Evolutionary conservation across 768 basidiomycete species (phyloP), one percentile per base, ranked within the genome.

Genomic region (Leccinum olivaceopallidum): DNA sequence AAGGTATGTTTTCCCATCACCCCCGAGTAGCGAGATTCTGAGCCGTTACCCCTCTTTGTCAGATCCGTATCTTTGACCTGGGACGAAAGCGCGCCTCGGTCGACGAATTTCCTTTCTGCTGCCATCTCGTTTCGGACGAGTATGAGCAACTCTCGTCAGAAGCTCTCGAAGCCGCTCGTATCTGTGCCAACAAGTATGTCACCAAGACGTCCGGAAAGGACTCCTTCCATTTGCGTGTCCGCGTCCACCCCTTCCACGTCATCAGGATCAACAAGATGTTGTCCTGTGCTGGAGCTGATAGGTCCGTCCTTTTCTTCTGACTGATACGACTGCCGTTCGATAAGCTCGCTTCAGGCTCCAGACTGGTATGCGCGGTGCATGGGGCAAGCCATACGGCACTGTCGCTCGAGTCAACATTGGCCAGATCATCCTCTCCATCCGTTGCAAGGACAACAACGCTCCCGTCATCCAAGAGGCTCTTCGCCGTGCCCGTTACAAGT

Each of bases 221-320:
- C 70, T 92, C 95, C 5, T 98, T 99, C 95, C 96, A 99, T 76
- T 76, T 98, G 77, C 87, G 96, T 67, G 94, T 99, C 69, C 91
- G 95, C 62, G 93, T 92, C 60, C 96, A 99, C 81, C 97, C 96
- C 48, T 97, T 90, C 93, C 97, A 99, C 76, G 94, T 98, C 70
- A 78, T 99, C 80, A 91, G 97, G 65, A 97, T 97, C 88, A 97
- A 98, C 91, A 98, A 99, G 89, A 98, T 97, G 93, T 91, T 98
- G 84, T 92, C 89, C 60, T 98, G 97, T 76, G 97, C 97, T 69
- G 96, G 97, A 69, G 95, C 97, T 70, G 97, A 99, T 94, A 83
- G 93, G 92, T 90, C 22, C 3, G 59, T 18, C 62, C 7, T 6
- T n/a, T 9, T 8, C 16, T 20, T 4, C 13, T 2, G 24, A 14